Evolutionary conservation across 805 yeast species (phyloP), one percentile per base, ranked within the genome.

Genomic region (Debaryomyces maramus): DNA sequence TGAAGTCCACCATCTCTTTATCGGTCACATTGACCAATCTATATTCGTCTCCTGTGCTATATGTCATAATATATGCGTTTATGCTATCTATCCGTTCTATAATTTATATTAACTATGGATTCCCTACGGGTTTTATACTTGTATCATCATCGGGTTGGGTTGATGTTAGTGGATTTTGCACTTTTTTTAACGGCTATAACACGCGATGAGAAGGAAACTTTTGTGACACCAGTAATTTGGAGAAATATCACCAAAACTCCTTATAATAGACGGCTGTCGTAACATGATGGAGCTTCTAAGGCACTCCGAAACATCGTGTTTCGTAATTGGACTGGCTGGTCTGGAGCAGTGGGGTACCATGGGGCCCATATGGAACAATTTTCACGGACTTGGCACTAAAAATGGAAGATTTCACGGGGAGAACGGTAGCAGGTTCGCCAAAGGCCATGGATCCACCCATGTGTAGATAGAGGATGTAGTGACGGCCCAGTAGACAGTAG

Each of bases 1-100:
- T 66, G 48, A 53, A 63, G 22, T 58, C 51, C 22, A 65, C 56
- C 18, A 49, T 36, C 10, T 53, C 52, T 10, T 35, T 33, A 35
- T 65, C 69, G 7, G 52, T 53, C 8, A 56, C 26, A 11, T 47
- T 50, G 11, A 45, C 39, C 18, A 57, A 47, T 22, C 43, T 44
- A 35, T 47, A 47, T 26, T 46, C 39, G 8, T 32, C 34, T 24
- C 28, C 28, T 3, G 28, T 24, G 13, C 11, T 24, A 24, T n/a
- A 17, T 15, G 32, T 29, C 32, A 29, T 29, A 24, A 24, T 24
- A 24, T n/a, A 17, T 15, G 32, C 16, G 18, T 14, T 29, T 29
- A 14, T n/a, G 18, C 11, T 24, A 21, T 21, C 24, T 21, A 24
- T 24, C 13, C 5, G 8, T 24, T 8, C 13, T 24, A 24, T 6